Evolutionary conservation across 371 early-diverging fungal genomes (phyloP).

Genomic region (Rhizopus stolonifer): DNA sequence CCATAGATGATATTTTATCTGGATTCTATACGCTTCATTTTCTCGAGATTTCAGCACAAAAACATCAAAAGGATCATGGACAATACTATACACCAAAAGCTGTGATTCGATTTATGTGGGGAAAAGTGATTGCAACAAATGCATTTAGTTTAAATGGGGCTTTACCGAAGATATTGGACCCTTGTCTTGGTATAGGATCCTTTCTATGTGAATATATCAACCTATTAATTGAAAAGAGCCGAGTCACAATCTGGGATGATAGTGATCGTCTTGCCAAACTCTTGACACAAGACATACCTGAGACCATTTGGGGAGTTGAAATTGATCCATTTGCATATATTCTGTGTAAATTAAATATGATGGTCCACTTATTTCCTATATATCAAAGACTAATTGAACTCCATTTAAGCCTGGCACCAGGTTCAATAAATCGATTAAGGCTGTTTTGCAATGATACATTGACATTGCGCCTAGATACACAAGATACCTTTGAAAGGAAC

Average conservation of each 20-base stretch:
- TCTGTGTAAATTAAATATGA: constrained; percentile 41
- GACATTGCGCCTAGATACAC: constrained; percentile 28
- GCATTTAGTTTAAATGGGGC: background rate
- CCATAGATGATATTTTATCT: constrained; percentile 44
- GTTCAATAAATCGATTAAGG: constrained; percentile 36
- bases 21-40: constrained; percentile 56
- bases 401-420: background rate
- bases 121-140: constrained; percentile 21
- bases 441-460: constrained; percentile 64
- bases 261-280: constrained; percentile 22
- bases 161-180: constrained; percentile 50
- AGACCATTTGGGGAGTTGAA: constrained; percentile 60
- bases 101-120: constrained; percentile 67
- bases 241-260: constrained; percentile 41
- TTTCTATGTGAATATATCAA: constrained; percentile 57
- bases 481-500: constrained; percentile 38
- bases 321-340: constrained; percentile 61
- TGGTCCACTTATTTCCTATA: constrained; percentile 42
- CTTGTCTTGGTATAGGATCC: constrained; percentile 64
- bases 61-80: constrained; percentile 67
- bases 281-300: constrained; percentile 32
- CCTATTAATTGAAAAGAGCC: constrained; percentile 37
- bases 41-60: constrained; percentile 49
- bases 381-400: constrained; percentile 35
- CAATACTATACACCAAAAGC: constrained; percentile 67